Base-by-base conservation (phyloP, 2,329 filamentous ascomycete species). In the Exserohilum rostratum region DNA sequence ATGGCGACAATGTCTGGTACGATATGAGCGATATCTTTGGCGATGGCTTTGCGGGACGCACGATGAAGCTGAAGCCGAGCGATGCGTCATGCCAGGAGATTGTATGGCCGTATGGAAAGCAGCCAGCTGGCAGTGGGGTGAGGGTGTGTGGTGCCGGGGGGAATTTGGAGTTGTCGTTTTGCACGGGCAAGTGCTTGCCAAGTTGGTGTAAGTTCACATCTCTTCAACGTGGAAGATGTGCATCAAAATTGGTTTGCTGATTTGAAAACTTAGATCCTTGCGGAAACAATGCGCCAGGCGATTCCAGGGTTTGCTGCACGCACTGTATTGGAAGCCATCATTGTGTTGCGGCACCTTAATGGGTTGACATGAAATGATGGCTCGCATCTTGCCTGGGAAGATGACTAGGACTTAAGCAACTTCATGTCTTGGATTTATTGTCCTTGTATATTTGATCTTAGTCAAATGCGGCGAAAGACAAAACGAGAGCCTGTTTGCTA, bases 241-340 rank as follows among this genome's bases (percentile, higher is more conserved):
- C 15, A 22, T 13, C 10, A 13, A 31, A 2, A n/a, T 11, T 20
- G 27, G 7, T 37, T 31, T 38, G 18, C 30, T 44, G 12, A 44
- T 27, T 1, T 15, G 2, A 11, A 12, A 29, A 12, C 18, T 6
- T 42, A 66, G 61, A 52, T 55, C 54, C 55, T 13, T 70, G 66
- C 33, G 67, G 67, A 20, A 57, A 59, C 31, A 45, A 12, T 35
- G 63, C 64, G 10, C 65, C 65, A 6, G 50, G 49, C 34, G 65
- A 68, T 53, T 9, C 45, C 15, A 61, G 65, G 18, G 6, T 46
- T 17, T 68, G 67, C 50, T 70, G 66, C 61, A 69, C 65, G 47
- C 66, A 68, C 49, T 70, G 66, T 22, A 69, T 70, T 61, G 66
- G 67, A 6, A 59, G 59, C 12, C 63, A 68, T 47, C 67, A 69